Percentiles rank a stretch among this genome's conserved stretches.
phyloP scores from a whole-genome alignment of 306 rosid species.

The Pyrus communis region DNA sequence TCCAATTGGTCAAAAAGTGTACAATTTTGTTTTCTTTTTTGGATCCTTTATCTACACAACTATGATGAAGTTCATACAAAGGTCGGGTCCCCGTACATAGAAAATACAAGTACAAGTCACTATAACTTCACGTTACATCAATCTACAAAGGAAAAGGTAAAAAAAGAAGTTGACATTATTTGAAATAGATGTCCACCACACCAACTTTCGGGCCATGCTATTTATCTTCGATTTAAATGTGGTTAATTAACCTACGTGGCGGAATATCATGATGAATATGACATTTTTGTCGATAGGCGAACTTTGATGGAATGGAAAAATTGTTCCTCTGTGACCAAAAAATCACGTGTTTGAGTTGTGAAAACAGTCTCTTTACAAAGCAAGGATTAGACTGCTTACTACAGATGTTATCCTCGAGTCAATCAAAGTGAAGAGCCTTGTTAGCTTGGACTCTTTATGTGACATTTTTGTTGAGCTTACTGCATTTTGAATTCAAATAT shows the following conservation, averaged over 20 bases:
- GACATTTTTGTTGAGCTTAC: not conserved
- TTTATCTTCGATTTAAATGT: not conserved
- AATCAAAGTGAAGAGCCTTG: rapidly evolving
- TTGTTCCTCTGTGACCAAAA: too few species aligned
- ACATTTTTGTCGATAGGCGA: too few species aligned
- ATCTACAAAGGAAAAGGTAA: not conserved
- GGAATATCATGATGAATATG: not conserved
- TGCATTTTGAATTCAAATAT: not conserved
- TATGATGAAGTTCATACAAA: not conserved
- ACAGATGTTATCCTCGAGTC: too few species aligned
- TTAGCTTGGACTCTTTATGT: too few species aligned
- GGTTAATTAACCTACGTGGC: not conserved
- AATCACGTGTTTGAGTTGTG: too few species aligned
- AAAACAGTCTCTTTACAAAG: too few species aligned
- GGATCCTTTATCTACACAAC: not conserved
- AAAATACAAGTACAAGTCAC: too few species aligned
- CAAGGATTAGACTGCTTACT: too few species aligned
- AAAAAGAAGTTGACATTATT: not conserved
- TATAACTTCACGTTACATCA: not conserved
- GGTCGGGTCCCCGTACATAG: not conserved
- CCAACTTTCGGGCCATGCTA: not conserved
- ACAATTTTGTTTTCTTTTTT: not conserved
- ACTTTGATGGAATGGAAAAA: too few species aligned
- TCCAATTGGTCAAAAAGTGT: slow-evolving; percentile 3
- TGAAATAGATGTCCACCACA: slow-evolving; percentile 2